Conservation (phyloP, 1,284 basidiomycete genomes). For the Sphagnurus paluster region DNA sequence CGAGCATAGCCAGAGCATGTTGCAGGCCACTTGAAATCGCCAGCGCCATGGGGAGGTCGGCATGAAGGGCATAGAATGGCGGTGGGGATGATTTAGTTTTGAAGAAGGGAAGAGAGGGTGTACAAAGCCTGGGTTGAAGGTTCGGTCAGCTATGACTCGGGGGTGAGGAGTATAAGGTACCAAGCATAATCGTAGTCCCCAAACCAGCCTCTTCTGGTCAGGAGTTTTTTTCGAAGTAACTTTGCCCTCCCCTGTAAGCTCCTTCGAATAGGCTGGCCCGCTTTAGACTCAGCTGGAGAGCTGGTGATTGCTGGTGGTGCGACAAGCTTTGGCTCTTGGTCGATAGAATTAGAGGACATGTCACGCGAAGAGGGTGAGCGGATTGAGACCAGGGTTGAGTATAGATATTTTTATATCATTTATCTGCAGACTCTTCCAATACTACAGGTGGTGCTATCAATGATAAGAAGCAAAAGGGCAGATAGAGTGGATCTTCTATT, state of each 20-base stretch:
- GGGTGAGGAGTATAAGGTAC: conserved; percentile 25
- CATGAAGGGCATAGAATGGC: conserved; percentile 74
- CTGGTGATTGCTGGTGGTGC: too few species aligned
- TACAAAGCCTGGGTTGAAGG: conserved; percentile 48
- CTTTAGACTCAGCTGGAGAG: too few species aligned
- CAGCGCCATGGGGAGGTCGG: conserved; percentile 67
- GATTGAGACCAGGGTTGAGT: too few species aligned
- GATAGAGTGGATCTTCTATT: too few species aligned
- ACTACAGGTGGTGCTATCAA: too few species aligned
- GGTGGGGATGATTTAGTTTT: conserved; percentile 41
- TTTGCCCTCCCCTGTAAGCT: neutral
- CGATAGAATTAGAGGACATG: too few species aligned
- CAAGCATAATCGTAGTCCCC: conserved; percentile 78
- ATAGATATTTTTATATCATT: too few species aligned
- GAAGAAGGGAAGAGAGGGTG: conserved; percentile 60
- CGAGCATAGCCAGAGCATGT: conserved; percentile 81
- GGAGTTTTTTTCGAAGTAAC: conserved; percentile 31
- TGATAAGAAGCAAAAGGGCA: too few species aligned
- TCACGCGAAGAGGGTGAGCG: too few species aligned
- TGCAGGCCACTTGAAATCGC: conserved; percentile 73
- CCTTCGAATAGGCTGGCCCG: too few species aligned
- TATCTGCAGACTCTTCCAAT: too few species aligned
- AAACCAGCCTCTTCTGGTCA: conserved; percentile 65
- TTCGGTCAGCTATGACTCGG: neutral
- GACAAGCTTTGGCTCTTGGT: too few species aligned